Conservation (phyloP, 2,329 filamentous ascomycete species). For the Neoascochyta sp. region DNA sequence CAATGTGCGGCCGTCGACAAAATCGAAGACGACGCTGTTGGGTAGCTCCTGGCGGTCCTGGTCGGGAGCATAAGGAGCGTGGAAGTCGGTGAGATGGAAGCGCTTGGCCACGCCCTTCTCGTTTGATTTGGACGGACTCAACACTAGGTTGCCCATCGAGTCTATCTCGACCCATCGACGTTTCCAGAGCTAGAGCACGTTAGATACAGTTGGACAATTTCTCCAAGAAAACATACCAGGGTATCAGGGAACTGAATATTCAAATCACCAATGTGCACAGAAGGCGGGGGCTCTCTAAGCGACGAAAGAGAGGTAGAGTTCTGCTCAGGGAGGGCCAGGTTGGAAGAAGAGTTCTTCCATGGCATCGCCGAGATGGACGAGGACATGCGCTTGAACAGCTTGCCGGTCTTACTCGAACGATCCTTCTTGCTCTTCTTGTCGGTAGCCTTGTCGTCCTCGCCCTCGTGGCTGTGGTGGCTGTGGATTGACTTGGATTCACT, state of each 20-base stretch:
- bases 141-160: constrained; percentile 74
- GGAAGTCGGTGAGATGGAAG: constrained; percentile 84
- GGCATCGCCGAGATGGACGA: constrained; percentile 52
- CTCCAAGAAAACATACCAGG: constrained; percentile 59
- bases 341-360: constrained; percentile 47
- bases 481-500: constrained; percentile 35
- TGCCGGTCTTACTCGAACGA: constrained; percentile 50
- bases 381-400: constrained; percentile 66
- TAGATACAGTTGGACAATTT: too few relatives aligned
- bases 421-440: constrained; percentile 53
- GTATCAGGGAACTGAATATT: constrained; percentile 98
- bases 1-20: constrained; percentile 58
- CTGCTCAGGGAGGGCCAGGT: constrained; percentile 41
- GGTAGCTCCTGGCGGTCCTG: constrained; percentile 90
- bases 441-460: constrained; percentile 39
- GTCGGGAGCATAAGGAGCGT: constrained; percentile 74
- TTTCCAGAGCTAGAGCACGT: constrained; percentile 88
- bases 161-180: constrained; percentile 84
- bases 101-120: constrained; percentile 65
- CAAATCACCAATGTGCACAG: constrained; percentile 77
- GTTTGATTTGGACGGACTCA: constrained; percentile 66
- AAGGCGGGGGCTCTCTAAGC: constrained; percentile 46
- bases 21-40: constrained; percentile 69
- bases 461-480: constrained; percentile 29
- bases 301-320: constrained; percentile 28